Conservation (phyloP, 805 yeast species). For the Crinitomyces ghanaensis region DNA sequence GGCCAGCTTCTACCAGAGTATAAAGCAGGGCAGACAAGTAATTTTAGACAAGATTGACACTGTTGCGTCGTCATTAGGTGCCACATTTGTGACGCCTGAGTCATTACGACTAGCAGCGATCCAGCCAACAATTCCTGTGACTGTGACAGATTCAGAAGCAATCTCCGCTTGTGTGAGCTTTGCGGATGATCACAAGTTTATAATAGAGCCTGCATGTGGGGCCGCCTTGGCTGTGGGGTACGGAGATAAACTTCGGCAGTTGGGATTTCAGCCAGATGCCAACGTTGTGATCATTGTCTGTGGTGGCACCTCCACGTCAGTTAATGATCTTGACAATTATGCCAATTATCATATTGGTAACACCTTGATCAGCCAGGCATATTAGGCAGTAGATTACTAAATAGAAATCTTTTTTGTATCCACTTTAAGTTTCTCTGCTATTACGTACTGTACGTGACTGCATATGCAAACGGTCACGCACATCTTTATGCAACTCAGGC, state of each 20-base stretch:
- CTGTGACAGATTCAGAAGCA: slow-evolving; percentile 44
- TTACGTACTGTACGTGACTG: too few species aligned
- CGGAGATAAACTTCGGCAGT: slow-evolving; percentile 6
- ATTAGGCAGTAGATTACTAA: too few species aligned
- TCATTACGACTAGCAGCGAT: slow-evolving; percentile 32
- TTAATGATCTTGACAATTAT: slow-evolving; percentile 7
- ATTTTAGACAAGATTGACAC: slow-evolving; percentile 32
- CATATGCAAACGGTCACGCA: too few species aligned
- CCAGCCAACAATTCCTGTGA: slow-evolving; percentile 30
- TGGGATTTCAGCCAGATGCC: slow-evolving; percentile 11
- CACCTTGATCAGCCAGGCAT: too few species aligned
- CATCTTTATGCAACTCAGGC: too few species aligned
- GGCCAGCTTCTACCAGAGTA: slow-evolving; percentile 40
- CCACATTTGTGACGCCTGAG: slow-evolving; percentile 39
- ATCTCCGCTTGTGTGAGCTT: slow-evolving; percentile 36
- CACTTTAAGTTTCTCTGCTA: too few species aligned
- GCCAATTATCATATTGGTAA: too few species aligned
- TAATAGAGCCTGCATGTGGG: slow-evolving; percentile 63
- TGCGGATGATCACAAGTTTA: slow-evolving; percentile 35
- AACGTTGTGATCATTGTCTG: slow-evolving; percentile 17
- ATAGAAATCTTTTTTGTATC: too few species aligned
- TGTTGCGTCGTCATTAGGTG: slow-evolving; percentile 50
- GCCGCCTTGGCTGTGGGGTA: slow-evolving; percentile 37
- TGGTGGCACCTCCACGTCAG: slow-evolving; percentile 17
- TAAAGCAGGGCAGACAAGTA: slow-evolving; percentile 33